These are phyloP conservation scores for Pulveroboletus sp. DNA, from an alignment of 768 basidiomycete genomes.

Conservation along the genomic window DNA sequence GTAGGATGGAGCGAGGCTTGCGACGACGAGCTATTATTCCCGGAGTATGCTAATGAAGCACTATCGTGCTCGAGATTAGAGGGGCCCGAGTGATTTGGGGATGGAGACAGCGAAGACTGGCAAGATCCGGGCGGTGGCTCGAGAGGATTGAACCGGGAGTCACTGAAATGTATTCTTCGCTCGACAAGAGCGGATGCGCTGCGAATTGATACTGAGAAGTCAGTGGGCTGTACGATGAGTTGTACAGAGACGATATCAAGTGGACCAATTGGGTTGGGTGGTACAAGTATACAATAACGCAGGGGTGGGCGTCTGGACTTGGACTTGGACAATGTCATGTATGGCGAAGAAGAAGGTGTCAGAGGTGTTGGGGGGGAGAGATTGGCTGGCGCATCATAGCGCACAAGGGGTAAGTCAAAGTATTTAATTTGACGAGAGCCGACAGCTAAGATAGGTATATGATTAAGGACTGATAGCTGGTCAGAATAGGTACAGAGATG, in stretches of 20 bases:
- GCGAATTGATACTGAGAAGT: conserved; percentile 53
- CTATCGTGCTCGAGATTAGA: conserved; percentile 24
- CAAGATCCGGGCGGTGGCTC: conserved; percentile 22
- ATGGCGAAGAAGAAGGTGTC: conserved; percentile 33
- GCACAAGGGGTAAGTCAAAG: conserved; percentile 67
- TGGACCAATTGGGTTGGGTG: conserved; percentile 61
- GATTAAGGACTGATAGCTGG: conserved; percentile 53
- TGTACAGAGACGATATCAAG: conserved; percentile 66
- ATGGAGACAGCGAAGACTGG: conserved; percentile 15
- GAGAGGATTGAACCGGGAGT: conserved; percentile 26
- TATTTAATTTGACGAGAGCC: conserved; percentile 66
- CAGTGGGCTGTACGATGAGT: conserved; percentile 55
- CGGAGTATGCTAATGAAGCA: conserved; percentile 5
- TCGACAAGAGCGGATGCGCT: conserved; percentile 63
- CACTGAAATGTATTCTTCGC: conserved; percentile 61
- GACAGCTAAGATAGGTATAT: conserved; percentile 57
- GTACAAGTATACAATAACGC: conserved; percentile 54
- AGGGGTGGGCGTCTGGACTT: conserved; percentile 56
- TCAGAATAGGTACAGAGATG: conserved; percentile 16
- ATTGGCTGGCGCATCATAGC: conserved; percentile 55
- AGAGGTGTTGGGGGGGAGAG: conserved; percentile 34
- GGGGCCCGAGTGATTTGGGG: conserved; percentile 25
- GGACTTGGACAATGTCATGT: conserved; percentile 39
- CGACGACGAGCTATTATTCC: conserved; percentile 12
- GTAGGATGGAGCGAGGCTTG: conserved; percentile 18